A percentile compares a stretch with the other conserved stretches of the same genome.
Evolutionary conservation across 148 eudicot species (phyloP).

Genomic region (Cornus kousa): DNA sequence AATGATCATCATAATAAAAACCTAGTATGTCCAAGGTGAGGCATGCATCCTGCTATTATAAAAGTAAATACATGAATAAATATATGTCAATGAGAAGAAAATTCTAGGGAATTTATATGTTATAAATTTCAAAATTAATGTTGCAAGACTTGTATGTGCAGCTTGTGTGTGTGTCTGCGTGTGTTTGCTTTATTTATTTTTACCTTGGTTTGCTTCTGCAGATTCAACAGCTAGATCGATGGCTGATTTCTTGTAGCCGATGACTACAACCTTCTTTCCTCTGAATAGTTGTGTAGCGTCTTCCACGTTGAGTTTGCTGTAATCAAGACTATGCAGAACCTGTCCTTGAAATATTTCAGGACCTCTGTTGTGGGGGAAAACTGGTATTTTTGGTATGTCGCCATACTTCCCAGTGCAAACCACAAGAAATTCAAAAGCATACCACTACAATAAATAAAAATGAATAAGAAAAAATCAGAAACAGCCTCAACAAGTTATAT

Average conservation of each 20-base stretch:
- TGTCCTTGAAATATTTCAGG: slow-evolving; percentile 72
- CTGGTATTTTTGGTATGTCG: slow-evolving; percentile 67
- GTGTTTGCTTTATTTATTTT: no score
- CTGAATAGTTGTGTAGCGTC: slow-evolving; percentile 47
- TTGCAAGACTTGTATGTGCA: no score
- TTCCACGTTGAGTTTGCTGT: slow-evolving; percentile 70
- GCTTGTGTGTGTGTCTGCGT: no score
- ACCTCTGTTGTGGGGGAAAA: slow-evolving; percentile 63
- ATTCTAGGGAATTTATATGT: no score
- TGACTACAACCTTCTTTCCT: slow-evolving; percentile 76
- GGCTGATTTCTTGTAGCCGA: slow-evolving; percentile 93
- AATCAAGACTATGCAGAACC: slow-evolving; percentile 85
- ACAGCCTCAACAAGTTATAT: not conserved
- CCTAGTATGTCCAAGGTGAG: no score
- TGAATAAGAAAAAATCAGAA: not conserved
- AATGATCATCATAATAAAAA: no score
- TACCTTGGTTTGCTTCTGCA: slow-evolving; percentile 88
- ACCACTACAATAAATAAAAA: slow-evolving; percentile 41
- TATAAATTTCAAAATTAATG: no score
- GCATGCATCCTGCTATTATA: no score
- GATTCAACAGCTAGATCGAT: slow-evolving; percentile 93
- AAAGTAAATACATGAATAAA: no score
- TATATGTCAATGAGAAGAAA: no score
- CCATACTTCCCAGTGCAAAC: slow-evolving; percentile 91
- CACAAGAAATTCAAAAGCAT: slow-evolving; percentile 73